Evolutionary conservation across 140 eudicot species (phyloP).

Genomic region (Flaveria floridana): DNA sequence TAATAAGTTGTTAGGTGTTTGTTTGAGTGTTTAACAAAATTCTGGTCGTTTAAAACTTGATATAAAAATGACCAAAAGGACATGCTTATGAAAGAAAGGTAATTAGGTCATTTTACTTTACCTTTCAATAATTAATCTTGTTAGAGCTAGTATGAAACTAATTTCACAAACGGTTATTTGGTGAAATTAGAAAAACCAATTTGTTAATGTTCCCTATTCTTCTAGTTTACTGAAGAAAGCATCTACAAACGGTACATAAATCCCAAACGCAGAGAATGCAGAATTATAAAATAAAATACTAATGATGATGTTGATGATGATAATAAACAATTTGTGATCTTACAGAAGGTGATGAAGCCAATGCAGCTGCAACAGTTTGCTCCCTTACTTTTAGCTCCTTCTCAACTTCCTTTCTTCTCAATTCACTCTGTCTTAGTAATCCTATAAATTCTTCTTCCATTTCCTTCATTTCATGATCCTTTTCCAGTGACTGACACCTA

Average conservation of each 20-base stretch:
- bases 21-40: background rate
- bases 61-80: background rate
- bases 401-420: constrained; percentile 78
- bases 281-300: background rate
- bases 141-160: background rate
- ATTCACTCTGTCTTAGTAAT: constrained; percentile 80
- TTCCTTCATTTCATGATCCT: constrained; percentile 80
- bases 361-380: constrained; percentile 49
- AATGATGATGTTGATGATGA: background rate
- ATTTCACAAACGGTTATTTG: background rate
- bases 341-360: constrained; percentile 67
- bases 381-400: constrained; percentile 80
- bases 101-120: background rate
- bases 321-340: constrained; percentile 13
- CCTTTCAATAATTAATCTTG: background rate
- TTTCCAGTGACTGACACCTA: constrained; percentile 90
- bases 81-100: background rate
- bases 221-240: background rate
- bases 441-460: constrained; percentile 89
- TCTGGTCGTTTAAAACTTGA: background rate
- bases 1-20: background rate
- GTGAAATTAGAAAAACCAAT: background rate
- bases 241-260: background rate
- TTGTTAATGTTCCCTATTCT: background rate
- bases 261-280: background rate